phyloP scores from a whole-genome alignment of 805 yeast species.

The Candida morakotiae region DNA sequence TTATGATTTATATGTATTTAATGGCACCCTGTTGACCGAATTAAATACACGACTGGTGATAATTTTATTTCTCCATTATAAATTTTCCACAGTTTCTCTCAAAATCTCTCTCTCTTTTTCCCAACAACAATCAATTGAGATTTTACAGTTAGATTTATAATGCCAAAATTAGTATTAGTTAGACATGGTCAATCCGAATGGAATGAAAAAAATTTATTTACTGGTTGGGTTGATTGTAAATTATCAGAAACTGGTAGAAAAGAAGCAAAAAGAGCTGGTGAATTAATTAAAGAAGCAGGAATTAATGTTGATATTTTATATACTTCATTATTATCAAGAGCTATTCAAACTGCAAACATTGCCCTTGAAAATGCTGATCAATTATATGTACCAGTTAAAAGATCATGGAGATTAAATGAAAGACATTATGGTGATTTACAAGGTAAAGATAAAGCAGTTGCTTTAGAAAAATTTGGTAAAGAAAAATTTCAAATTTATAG shows the following conservation, averaged over 20 bases:
- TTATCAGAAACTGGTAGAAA: constrained; percentile 79
- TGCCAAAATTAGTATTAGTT: constrained; percentile 76
- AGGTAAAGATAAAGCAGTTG: constrained; percentile 96
- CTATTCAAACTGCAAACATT: constrained; percentile 95
- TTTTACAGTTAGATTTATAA: constrained; percentile 8
- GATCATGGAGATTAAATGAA: constrained; percentile 98
- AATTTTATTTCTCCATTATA: not conserved
- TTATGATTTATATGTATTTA: no score
- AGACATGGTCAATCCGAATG: constrained; percentile 99
- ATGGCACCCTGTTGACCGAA: constrained; percentile 6
- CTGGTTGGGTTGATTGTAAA: constrained; percentile 97
- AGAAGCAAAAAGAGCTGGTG: constrained; percentile 94
- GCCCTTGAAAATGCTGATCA: constrained; percentile 88
- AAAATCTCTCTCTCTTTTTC: not conserved
- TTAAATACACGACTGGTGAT: constrained; percentile 6
- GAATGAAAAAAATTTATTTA: constrained; percentile 96
- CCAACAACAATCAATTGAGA: constrained; percentile 1
- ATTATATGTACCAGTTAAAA: constrained; percentile 83
- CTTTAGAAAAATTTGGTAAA: constrained; percentile 80
- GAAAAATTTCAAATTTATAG: constrained; percentile 96
- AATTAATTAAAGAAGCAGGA: constrained; percentile 80
- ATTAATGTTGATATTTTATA: constrained; percentile 81
- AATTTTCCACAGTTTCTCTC: constrained; percentile 1
- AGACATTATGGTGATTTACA: constrained; percentile 99
- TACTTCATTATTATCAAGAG: constrained; percentile 90